Evolutionary conservation across 345 rosid species (phyloP).

Genomic region (Syzygium oleosum): DNA sequence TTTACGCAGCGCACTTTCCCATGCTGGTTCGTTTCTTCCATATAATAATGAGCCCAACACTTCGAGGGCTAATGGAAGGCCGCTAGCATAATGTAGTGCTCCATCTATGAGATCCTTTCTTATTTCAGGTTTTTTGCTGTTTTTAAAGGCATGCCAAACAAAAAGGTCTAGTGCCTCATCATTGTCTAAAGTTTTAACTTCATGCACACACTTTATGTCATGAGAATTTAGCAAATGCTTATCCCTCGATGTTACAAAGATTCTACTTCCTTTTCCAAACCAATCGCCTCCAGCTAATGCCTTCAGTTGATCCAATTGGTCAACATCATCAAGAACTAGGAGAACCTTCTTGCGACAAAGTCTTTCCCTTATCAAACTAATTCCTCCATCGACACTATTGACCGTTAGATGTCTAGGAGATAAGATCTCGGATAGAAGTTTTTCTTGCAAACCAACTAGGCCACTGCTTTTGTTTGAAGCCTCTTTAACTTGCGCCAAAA

Average conservation of each 20-base stretch:
- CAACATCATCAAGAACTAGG: not conserved
- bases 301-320: not conserved
- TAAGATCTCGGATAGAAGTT: too few species aligned
- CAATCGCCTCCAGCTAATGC: not conserved
- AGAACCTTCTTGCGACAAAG: not conserved
- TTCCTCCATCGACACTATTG: too few species aligned
- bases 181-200: not conserved
- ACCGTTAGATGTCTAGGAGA: too few species aligned
- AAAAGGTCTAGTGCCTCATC: not conserved
- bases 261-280: not conserved
- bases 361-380: too few species aligned
- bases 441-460: too few species aligned
- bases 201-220: not conserved
- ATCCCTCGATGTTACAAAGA: not conserved
- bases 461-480: too few species aligned
- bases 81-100: not conserved
- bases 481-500: too few species aligned
- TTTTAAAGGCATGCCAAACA: not conserved
- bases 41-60: not conserved
- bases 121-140: accelerated
- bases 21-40: accelerated
- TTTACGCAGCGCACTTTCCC: accelerated
- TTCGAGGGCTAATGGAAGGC: not conserved
- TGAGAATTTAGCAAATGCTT: too few species aligned
- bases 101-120: not conserved